A percentile compares a stretch with the other conserved stretches of the same genome.
Evolutionary conservation across 768 basidiomycete species (phyloP).

Genomic region (Rhodotorula kratochvilovae): DNA sequence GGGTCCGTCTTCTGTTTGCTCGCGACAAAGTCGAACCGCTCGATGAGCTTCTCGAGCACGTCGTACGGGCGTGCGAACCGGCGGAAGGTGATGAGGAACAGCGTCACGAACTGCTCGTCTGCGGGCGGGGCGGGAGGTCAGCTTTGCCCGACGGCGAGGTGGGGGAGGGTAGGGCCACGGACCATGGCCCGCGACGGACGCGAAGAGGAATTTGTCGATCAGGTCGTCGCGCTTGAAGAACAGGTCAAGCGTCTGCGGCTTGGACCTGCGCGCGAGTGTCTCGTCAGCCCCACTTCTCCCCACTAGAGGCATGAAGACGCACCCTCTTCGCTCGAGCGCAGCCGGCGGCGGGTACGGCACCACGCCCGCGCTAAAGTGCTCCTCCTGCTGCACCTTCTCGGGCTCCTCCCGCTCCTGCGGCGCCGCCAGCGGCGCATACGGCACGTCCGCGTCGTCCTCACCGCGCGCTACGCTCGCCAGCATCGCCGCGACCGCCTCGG

Average conservation of each 20-base stretch:
- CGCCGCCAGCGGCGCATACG: background rate
- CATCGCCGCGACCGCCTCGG: background rate
- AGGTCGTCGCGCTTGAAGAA: conserved; percentile 40
- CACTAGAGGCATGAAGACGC: background rate
- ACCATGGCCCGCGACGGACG: conserved; percentile 43
- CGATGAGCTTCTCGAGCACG: conserved; percentile 39
- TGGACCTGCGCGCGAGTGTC: background rate
- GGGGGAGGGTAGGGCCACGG: background rate
- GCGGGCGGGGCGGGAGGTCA: background rate
- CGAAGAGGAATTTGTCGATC: conserved; percentile 44
- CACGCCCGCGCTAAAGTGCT: background rate
- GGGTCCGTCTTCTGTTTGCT: conserved; percentile 33
- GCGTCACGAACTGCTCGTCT: conserved; percentile 43
- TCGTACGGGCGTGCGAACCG: conserved; percentile 41
- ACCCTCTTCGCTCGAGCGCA: background rate
- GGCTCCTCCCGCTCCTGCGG: background rate
- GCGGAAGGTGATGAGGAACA: conserved; percentile 43
- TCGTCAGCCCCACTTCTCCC: background rate
- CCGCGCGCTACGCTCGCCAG: background rate
- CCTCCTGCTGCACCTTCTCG: background rate
- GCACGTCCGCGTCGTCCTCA: background rate
- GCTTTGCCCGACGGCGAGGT: background rate
- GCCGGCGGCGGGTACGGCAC: background rate
- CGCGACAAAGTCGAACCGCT: conserved; percentile 38
- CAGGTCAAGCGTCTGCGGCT: conserved; percentile 22